Conservation (phyloP, 192 early-diverging fungal genomes). For the Gryganskiella cystojenkinii region DNA sequence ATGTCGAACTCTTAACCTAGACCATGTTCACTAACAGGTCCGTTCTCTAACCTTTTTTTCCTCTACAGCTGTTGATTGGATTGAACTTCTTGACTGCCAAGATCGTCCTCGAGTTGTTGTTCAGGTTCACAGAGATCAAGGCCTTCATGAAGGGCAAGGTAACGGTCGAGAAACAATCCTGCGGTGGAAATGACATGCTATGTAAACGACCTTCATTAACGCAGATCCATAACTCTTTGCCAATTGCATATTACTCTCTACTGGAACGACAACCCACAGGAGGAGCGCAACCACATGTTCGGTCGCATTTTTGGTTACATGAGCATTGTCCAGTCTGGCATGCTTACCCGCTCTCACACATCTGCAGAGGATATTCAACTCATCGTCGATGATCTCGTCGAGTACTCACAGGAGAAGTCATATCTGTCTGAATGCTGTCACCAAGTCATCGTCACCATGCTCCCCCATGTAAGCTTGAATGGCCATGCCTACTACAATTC, state of each 20-base stretch:
- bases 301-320: conserved; percentile 92
- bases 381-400: conserved; percentile 74
- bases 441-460: conserved; percentile 71
- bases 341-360: conserved; percentile 71
- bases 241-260: background rate
- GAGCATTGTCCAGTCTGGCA: conserved; percentile 83
- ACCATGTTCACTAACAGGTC: conserved; percentile 14
- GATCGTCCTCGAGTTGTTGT: conserved; percentile 77
- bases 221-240: background rate
- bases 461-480: conserved; percentile 56
- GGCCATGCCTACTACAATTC: too few relatives aligned
- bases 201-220: too few relatives aligned
- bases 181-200: too few relatives aligned
- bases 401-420: conserved; percentile 76
- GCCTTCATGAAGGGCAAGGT: conserved; percentile 73
- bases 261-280: conserved; percentile 52
- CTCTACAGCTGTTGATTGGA: conserved; percentile 39
- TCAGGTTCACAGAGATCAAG: conserved; percentile 70
- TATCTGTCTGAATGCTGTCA: conserved; percentile 87
- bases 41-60: conserved; percentile 6
- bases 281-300: conserved; percentile 90
- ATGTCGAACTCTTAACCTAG: too few relatives aligned
- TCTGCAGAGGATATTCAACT: conserved; percentile 76
- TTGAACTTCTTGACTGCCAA: conserved; percentile 57
- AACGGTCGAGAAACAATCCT: too few relatives aligned